Evolutionary conservation across 495 filamentous ascomycete genomes (phyloP).

Genomic region (Hyaloscypha bicolor): DNA sequence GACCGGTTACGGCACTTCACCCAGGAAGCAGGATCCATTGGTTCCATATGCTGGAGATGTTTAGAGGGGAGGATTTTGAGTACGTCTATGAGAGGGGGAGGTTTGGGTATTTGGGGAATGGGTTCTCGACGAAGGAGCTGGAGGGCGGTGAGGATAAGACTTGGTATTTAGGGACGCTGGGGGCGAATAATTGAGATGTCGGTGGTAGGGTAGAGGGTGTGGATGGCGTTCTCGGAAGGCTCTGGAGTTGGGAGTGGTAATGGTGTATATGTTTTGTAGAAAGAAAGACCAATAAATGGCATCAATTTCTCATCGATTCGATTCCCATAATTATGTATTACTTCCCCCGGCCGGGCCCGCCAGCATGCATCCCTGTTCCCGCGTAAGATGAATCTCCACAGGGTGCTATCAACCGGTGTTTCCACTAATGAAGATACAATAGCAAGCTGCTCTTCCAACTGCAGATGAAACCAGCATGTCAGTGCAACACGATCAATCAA

Average conservation of each 20-base stretch:
- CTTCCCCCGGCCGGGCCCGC: too few relatives aligned
- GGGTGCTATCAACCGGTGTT: too few relatives aligned
- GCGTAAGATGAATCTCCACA: too few relatives aligned
- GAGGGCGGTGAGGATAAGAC: slow-evolving; percentile 32
- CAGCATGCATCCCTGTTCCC: too few relatives aligned
- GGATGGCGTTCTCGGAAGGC: not conserved
- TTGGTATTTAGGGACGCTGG: slow-evolving; percentile 54
- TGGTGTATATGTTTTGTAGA: too few relatives aligned
- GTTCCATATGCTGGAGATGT: slow-evolving; percentile 40
- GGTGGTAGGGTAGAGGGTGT: not conserved
- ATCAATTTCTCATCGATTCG: too few relatives aligned
- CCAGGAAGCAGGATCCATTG: slow-evolving; percentile 45
- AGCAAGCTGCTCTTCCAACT: too few relatives aligned
- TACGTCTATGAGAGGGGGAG: slow-evolving; percentile 39
- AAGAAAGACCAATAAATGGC: too few relatives aligned
- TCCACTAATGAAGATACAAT: too few relatives aligned
- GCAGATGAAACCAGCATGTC: too few relatives aligned
- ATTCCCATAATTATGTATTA: too few relatives aligned
- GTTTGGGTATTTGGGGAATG: slow-evolving; percentile 47
- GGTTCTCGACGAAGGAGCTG: slow-evolving; percentile 36
- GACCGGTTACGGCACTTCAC: slow-evolving; percentile 41
- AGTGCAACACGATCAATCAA: too few relatives aligned
- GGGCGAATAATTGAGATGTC: not conserved
- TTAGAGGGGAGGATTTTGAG: slow-evolving; percentile 26
- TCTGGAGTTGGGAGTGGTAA: not conserved